Base-by-base conservation (phyloP, 805 yeast genomes). In the Grigorovia transvaalensis region DNA sequence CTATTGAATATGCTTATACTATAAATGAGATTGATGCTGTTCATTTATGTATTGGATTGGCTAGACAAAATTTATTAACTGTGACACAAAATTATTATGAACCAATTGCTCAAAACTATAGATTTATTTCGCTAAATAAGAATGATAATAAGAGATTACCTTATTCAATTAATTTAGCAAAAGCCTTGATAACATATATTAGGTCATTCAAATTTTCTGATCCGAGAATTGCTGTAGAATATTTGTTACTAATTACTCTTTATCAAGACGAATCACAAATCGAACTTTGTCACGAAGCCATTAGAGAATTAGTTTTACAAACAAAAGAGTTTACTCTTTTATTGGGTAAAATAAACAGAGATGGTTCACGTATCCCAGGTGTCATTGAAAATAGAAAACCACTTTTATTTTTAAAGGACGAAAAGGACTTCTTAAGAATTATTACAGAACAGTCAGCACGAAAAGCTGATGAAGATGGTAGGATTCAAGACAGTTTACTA, bases 151-250 rank as follows among this genome's bases (percentile, higher is more conserved):
- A 4, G 6, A 27, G 23, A 8, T 13, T 41, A 7, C 23, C 15
- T 7, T 8, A 19, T 35, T 38, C 43, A 53, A 64, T 74, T 50
- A 65, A 75, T 57, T 67, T 82, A 65, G 81, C 85, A 18, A 74
- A 86, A 52, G 66, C 88, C 50, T 59, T 93, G 48, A 95, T 95
- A 0, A 79, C 82, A 19, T 91, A 88, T 68, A 85, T 93, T 11
- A 77, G 89, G 55, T 79, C 83, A 17, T 91, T 93, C 74, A 83
- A 89, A 60, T 79, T 80, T 53, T 79, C 91, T 43, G 95, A 89
- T 69, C 95, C 98, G 23, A 79, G 83, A 60, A 87, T 85, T 52
- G 97, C 97, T 0, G 85, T 87, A n/a, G 96, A 91, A 65, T 93
- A 93, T 63, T 69, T 91, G 50, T 75, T 85, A 27, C 71, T 86